A percentile compares a stretch with the other conserved stretches of the same genome.
Evolutionary conservation across 108 stramenopile genomes (phyloP).

Genomic region (Skeletonema marinoi): DNA sequence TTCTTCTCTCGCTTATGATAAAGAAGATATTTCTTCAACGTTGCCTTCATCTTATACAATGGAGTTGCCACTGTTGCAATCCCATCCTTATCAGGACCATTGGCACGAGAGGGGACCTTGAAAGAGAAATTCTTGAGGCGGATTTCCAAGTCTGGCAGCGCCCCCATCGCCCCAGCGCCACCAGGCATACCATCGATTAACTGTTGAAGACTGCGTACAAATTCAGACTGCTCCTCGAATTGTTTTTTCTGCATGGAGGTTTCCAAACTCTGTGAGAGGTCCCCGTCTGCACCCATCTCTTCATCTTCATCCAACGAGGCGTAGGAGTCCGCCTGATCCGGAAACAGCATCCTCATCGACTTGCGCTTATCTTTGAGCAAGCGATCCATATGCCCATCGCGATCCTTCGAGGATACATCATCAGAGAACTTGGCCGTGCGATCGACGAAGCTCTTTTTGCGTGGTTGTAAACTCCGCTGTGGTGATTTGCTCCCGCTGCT

Average conservation of each 20-base stretch:
- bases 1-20: constrained; percentile 3
- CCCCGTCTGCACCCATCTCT: not conserved
- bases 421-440: not conserved
- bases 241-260: not conserved
- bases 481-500: not conserved
- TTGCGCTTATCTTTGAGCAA: not conserved
- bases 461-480: not conserved
- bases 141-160: constrained; percentile 15
- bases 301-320: not conserved
- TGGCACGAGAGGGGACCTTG: constrained; percentile 14
- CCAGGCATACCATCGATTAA: not conserved
- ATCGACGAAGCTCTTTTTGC: constrained; percentile 1
- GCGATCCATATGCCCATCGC: not conserved
- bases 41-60: constrained; percentile 17
- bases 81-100: not conserved
- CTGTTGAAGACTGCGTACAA: constrained; percentile 6
- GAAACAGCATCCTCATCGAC: not conserved
- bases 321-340: not conserved
- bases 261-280: not conserved
- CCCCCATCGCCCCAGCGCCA: not conserved
- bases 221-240: constrained; percentile 6
- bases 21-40: not conserved
- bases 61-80: constrained; percentile 19
- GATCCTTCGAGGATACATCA: not conserved
- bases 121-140: constrained; percentile 26